A percentile compares a stretch with the other conserved stretches of the same genome.
These are phyloP conservation scores for Neurospora intermedia DNA, from an alignment of 495 filamentous ascomycete species.

Conservation along the genomic window DNA sequence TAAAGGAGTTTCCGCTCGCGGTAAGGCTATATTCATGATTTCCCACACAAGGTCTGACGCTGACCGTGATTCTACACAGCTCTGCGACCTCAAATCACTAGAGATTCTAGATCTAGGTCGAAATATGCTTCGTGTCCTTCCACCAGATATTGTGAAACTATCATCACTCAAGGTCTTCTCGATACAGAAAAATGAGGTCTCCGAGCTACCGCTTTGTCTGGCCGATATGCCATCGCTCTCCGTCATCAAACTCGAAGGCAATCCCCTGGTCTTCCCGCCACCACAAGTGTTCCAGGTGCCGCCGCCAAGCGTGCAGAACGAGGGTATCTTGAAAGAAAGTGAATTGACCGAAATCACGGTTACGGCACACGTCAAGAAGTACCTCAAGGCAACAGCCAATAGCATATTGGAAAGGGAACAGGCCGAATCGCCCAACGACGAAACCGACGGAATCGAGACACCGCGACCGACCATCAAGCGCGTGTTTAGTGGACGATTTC, in stretches of 20 bases:
- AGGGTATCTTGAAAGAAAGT: constrained; percentile 33
- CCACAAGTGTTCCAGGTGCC: constrained; percentile 44
- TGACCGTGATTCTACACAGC: constrained; percentile 18
- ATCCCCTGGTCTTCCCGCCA: constrained; percentile 64
- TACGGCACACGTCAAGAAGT: constrained; percentile 67
- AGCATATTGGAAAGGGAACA: constrained; percentile 40
- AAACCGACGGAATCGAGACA: constrained; percentile 59
- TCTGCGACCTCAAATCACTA: constrained; percentile 73
- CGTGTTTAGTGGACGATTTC: constrained; percentile 68
- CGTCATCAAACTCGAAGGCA: constrained; percentile 78
- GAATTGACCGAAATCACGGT: constrained; percentile 52
- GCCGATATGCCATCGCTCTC: constrained; percentile 83
- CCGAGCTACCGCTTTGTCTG: constrained; percentile 67
- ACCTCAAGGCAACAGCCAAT: constrained; percentile 49
- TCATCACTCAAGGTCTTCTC: constrained; percentile 67
- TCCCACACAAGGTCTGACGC: constrained; percentile 4
- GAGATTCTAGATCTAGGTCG: constrained; percentile 87
- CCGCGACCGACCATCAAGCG: constrained; percentile 63
- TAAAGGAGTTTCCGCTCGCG: constrained; percentile 76
- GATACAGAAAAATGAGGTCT: constrained; percentile 75
- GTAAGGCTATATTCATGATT: constrained; percentile 39
- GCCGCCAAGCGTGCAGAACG: constrained; percentile 33
- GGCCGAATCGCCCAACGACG: constrained; percentile 53
- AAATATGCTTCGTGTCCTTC: constrained; percentile 69
- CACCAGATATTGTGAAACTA: constrained; percentile 67